phyloP scores from a whole-genome alignment of 148 eudicot species.

The Amaranthus palmeri region DNA sequence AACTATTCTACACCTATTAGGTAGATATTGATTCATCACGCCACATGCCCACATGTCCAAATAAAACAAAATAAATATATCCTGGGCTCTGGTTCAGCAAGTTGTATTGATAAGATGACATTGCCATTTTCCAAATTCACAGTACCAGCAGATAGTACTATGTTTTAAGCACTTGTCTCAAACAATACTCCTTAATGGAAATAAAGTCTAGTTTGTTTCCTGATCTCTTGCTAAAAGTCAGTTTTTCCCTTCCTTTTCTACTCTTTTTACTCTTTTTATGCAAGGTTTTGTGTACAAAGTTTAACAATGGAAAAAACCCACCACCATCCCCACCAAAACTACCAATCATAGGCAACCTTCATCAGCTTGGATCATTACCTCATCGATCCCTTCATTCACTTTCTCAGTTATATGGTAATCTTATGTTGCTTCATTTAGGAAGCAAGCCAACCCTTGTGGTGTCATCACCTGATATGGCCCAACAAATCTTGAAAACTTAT shows the following conservation, averaged over 20 bases:
- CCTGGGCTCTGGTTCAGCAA: too few relatives aligned
- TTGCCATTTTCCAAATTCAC: too few relatives aligned
- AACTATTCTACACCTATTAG: too few relatives aligned
- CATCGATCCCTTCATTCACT: constrained; percentile 31
- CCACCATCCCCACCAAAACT: constrained; percentile 39
- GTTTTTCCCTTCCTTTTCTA: background rate
- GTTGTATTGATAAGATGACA: too few relatives aligned
- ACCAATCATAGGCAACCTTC: constrained; percentile 43
- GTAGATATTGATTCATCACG: too few relatives aligned
- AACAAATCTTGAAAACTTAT: constrained; percentile 38
- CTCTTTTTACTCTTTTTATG: constrained; percentile 6
- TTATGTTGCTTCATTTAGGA: constrained; percentile 41
- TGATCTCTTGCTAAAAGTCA: background rate
- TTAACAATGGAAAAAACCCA: background rate
- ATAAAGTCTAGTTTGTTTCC: background rate
- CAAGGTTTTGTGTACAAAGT: constrained; percentile 1
- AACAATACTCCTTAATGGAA: background rate
- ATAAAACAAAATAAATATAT: too few relatives aligned
- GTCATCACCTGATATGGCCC: constrained; percentile 33
- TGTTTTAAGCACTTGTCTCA: too few relatives aligned
- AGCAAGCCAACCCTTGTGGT: constrained; percentile 26
- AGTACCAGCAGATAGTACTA: too few relatives aligned
- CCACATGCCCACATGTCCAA: too few relatives aligned
- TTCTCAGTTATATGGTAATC: constrained; percentile 28
- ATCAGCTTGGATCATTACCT: constrained; percentile 26